Conservation (phyloP, 805 yeast genomes). For the Lachancea lanzarotensis region DNA sequence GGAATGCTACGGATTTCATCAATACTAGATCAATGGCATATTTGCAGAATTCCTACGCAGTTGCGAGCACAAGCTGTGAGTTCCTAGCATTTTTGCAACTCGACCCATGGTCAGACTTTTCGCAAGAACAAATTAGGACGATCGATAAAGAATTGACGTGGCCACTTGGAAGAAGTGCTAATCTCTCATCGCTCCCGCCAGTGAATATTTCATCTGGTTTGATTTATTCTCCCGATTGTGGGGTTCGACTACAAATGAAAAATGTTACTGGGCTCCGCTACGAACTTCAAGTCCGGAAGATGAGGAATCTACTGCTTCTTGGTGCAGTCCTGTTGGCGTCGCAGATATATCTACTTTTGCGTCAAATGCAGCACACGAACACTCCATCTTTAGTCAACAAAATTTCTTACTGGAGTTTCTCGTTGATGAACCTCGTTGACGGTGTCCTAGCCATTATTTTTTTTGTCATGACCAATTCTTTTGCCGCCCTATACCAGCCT, state of each 20-base stretch:
- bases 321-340: slow-evolving; percentile 41
- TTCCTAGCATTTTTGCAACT: slow-evolving; percentile 62
- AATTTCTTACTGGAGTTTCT: slow-evolving; percentile 63
- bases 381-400: slow-evolving; percentile 78
- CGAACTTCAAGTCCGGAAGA: slow-evolving; percentile 37
- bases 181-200: slow-evolving; percentile 43
- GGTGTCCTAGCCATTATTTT: slow-evolving; percentile 60
- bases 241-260: slow-evolving; percentile 41
- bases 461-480: slow-evolving; percentile 49
- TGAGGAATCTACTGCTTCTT: slow-evolving; percentile 38
- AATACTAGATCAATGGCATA: slow-evolving; percentile 43
- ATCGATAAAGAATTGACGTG: slow-evolving; percentile 66
- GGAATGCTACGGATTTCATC: slow-evolving; percentile 39
- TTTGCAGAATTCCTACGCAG: slow-evolving; percentile 27
- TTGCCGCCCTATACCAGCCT: slow-evolving; percentile 55
- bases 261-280: slow-evolving; percentile 47
- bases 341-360: slow-evolving; percentile 52
- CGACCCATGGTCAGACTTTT: slow-evolving; percentile 49
- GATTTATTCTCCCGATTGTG: slow-evolving; percentile 88
- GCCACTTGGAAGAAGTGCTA: slow-evolving; percentile 78
- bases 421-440: slow-evolving; percentile 59
- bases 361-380: slow-evolving; percentile 63
- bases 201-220: slow-evolving; percentile 50
- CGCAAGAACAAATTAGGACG: slow-evolving; percentile 42
- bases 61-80: slow-evolving; percentile 52